Percentiles rank a stretch among this genome's conserved stretches.
Conservation (phyloP, 2,329 filamentous ascomycete genomes). For the Didymella exigua region DNA sequence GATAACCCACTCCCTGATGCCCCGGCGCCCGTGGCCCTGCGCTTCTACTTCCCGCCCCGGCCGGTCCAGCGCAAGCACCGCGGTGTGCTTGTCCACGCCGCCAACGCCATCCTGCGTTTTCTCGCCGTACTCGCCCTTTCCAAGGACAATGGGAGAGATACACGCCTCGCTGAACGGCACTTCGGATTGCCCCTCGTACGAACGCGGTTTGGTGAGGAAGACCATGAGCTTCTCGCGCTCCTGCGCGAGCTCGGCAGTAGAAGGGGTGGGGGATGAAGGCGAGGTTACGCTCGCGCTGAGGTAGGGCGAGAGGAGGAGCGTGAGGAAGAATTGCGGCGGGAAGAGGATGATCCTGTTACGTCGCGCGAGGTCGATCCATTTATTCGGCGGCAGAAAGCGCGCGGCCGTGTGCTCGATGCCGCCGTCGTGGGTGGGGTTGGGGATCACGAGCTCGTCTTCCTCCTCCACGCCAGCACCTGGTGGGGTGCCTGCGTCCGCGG, state of each 20-base stretch:
- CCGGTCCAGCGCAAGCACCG: constrained; percentile 59
- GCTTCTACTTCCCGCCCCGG: constrained; percentile 62
- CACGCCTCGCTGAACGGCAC: constrained; percentile 53
- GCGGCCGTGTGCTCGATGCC: constrained; percentile 75
- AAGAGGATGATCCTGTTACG: constrained; percentile 78
- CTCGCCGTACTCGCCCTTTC: constrained; percentile 46
- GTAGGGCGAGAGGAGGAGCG: constrained; percentile 63
- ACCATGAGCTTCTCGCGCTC: constrained; percentile 44
- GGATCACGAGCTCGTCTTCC: constrained; percentile 62
- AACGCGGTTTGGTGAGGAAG: constrained; percentile 61
- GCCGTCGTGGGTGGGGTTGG: constrained; percentile 74
- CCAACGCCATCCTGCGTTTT: constrained; percentile 37
- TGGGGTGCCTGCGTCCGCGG: constrained; percentile 38
- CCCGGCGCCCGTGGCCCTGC: constrained; percentile 55
- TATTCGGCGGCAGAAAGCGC: constrained; percentile 70
- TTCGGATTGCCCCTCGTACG: constrained; percentile 34
- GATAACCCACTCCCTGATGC: constrained; percentile 61
- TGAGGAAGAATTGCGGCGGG: constrained; percentile 83
- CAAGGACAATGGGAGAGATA: constrained; percentile 49
- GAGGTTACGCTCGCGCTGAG: constrained; percentile 49
- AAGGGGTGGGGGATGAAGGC: constrained; percentile 30
- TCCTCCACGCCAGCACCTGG: constrained; percentile 36
- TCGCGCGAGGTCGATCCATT: constrained; percentile 71
- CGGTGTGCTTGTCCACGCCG: constrained; percentile 54
- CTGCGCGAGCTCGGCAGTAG: constrained; percentile 48